A percentile compares a stretch with the other conserved stretches of the same genome.
Conservation (phyloP, 495 filamentous ascomycete genomes). For the Xylaria palmicola region DNA sequence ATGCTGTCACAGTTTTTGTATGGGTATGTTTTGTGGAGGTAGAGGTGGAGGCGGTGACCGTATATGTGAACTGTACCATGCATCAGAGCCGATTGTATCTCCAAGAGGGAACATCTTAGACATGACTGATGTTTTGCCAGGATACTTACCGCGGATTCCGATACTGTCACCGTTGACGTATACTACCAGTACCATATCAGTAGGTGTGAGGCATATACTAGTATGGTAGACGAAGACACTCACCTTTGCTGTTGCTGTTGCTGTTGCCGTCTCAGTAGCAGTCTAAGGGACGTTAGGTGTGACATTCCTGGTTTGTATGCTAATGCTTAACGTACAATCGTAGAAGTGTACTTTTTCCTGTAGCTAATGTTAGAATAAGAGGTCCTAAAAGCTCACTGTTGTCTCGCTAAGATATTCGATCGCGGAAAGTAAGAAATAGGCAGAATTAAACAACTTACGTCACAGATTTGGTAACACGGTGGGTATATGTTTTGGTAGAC, state of each 20-base stretch:
- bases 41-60: neutral
- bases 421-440: neutral
- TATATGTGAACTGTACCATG: neutral
- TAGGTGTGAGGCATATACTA: neutral
- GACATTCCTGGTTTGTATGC: neutral
- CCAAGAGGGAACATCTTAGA: no score
- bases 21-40: neutral
- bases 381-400: neutral
- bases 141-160: neutral
- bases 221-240: neutral
- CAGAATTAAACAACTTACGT: slow-evolving; percentile 5
- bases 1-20: neutral
- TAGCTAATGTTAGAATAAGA: neutral
- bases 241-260: neutral
- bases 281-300: neutral
- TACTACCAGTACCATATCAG: neutral
- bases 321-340: neutral
- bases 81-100: no score
- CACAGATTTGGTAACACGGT: slow-evolving; percentile 1
- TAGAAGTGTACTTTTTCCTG: slow-evolving; percentile 10
- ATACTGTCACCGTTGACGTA: neutral
- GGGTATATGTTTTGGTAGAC: neutral
- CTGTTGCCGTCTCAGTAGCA: neutral
- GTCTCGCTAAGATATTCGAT: neutral
- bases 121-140: no score